These are phyloP conservation scores for Lichtheimia hyalospora DNA, from an alignment of 371 early-diverging fungal genomes.

Conservation along the genomic window DNA sequence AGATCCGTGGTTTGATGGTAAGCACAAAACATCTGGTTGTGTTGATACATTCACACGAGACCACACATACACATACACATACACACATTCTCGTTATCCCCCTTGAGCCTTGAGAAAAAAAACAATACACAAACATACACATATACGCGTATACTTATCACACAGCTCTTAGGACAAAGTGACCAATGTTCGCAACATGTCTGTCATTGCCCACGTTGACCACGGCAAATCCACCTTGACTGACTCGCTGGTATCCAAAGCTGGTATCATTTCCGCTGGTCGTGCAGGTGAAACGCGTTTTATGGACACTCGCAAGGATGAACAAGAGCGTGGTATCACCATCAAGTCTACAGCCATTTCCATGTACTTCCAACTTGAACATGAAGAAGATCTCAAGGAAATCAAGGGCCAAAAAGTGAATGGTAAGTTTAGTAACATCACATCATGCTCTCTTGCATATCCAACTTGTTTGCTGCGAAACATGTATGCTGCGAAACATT, in stretches of 20 bases:
- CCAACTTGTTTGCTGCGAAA: background rate
- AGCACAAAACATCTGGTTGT: background rate
- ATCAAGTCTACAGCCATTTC: conserved; percentile 99
- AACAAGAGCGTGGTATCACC: conserved; percentile 99
- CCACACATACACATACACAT: no score
- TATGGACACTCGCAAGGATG: conserved; percentile 98
- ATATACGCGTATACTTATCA: background rate
- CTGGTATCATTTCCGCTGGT: conserved; percentile 96
- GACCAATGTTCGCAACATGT: conserved; percentile 98
- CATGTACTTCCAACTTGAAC: conserved; percentile 93
- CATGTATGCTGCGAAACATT: no score
- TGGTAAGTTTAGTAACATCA: conserved; percentile 42
- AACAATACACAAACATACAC: background rate
- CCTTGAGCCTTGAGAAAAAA: background rate
- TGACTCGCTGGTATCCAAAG: conserved; percentile 97
- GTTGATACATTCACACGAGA: background rate
- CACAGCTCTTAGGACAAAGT: conserved; percentile 12
- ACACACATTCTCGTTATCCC: background rate
- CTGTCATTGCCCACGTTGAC: conserved; percentile 99
- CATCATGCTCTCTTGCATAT: background rate
- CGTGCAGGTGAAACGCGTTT: conserved; percentile 96
- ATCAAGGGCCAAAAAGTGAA: conserved; percentile 84
- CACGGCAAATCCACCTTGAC: conserved; percentile 95
- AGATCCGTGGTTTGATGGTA: conserved; percentile 21
- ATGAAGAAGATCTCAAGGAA: conserved; percentile 75